phyloP scores from a whole-genome alignment of 129 eudicot genomes.

The Helichrysum umbraculigerum region DNA sequence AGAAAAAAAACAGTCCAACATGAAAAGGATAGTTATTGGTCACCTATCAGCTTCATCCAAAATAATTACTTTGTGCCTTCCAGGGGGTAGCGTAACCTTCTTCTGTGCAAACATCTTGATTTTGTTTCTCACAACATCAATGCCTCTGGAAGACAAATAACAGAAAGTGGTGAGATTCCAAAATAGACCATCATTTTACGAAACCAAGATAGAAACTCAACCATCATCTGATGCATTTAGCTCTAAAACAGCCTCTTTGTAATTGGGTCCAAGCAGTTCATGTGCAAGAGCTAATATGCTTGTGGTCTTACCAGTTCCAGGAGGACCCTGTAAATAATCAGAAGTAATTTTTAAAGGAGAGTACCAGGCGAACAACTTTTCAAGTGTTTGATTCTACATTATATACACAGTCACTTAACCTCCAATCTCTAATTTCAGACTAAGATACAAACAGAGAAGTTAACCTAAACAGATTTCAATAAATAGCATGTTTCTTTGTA shows the following conservation, averaged over 20 bases:
- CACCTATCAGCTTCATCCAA: conserved; percentile 98
- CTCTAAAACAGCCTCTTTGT: conserved; percentile 93
- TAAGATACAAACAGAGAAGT: neutral
- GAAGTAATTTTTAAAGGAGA: neutral
- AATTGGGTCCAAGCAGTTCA: conserved; percentile 84
- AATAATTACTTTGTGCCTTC: conserved; percentile 79
- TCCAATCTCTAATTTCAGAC: neutral
- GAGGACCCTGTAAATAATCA: conserved; percentile 70
- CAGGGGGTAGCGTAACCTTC: conserved; percentile 91
- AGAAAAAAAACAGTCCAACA: neutral
- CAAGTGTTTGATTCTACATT: neutral
- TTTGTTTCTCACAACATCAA: conserved; percentile 97
- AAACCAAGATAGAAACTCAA: conserved; percentile 9
- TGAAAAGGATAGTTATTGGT: conserved; percentile 6
- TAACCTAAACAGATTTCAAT: neutral
- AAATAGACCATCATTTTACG: neutral
- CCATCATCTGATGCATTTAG: conserved; percentile 99
- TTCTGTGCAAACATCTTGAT: conserved; percentile 99
- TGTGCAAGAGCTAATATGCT: conserved; percentile 97
- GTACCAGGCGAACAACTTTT: neutral
- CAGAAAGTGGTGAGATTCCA: neutral
- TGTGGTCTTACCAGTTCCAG: conserved; percentile 96
- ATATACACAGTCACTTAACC: neutral
- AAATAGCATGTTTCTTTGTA: neutral
- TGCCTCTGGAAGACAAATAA: conserved; percentile 50